Evolutionary conservation across 306 rosid genomes (phyloP).

Genomic region (Dalbergia cochinchinensis): DNA sequence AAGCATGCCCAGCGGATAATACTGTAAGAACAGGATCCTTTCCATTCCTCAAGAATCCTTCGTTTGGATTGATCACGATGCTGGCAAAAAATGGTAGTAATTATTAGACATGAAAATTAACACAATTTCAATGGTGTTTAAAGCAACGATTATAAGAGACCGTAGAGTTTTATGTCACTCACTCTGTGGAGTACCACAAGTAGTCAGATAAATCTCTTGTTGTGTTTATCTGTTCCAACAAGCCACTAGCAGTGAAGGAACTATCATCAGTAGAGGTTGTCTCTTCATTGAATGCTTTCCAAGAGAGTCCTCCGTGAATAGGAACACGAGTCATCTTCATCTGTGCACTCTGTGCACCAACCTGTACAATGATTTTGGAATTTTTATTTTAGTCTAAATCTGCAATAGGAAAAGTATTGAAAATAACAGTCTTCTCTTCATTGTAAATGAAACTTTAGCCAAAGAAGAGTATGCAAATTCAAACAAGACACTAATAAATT

Average conservation of each 20-base stretch:
- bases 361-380: slow-evolving; percentile 54
- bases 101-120: slow-evolving; percentile 16
- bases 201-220: slow-evolving; percentile 93
- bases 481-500: not conserved
- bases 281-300: slow-evolving; percentile 88
- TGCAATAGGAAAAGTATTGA: not conserved
- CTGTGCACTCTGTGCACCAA: slow-evolving; percentile 80
- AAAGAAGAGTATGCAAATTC: slow-evolving; percentile 10
- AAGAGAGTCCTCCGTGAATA: slow-evolving; percentile 82
- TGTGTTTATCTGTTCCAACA: slow-evolving; percentile 93
- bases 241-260: slow-evolving; percentile 75
- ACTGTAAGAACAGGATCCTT: slow-evolving; percentile 76
- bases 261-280: slow-evolving; percentile 72
- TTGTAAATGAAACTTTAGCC: slow-evolving; percentile 1
- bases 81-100: slow-evolving; percentile 54
- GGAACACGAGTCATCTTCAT: slow-evolving; percentile 97
- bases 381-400: slow-evolving; percentile 20
- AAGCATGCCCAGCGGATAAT: slow-evolving; percentile 95
- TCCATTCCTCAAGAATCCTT: slow-evolving; percentile 78
- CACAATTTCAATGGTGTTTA: slow-evolving; percentile 22
- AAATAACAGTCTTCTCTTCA: slow-evolving; percentile 11
- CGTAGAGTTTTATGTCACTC: slow-evolving; percentile 53
- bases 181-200: slow-evolving; percentile 99
- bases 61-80: slow-evolving; percentile 75
- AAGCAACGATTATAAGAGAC: not conserved